Evolutionary conservation across 768 basidiomycete genomes (phyloP).

Genomic region (Mycena indigotica): DNA sequence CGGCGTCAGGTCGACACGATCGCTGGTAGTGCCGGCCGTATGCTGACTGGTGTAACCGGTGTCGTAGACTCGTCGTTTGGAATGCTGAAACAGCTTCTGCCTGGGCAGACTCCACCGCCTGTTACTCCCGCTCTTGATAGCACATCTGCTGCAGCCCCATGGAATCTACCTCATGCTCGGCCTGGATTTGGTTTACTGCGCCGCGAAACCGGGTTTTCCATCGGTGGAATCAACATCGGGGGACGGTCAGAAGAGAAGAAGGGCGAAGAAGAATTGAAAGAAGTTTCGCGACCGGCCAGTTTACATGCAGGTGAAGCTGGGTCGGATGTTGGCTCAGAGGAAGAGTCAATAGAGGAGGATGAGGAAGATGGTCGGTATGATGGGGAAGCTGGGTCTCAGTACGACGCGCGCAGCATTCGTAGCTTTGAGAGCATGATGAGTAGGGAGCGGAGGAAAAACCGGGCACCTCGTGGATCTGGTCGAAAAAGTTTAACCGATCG

Average conservation of each 20-base stretch:
- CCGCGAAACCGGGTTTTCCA: conserved; percentile 80
- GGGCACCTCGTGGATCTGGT: conserved; percentile 17
- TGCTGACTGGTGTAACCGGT: conserved; percentile 79
- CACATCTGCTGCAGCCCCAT: conserved; percentile 36
- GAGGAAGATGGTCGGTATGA: conserved; percentile 42
- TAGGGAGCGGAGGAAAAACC: conserved; percentile 23
- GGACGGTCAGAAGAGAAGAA: conserved; percentile 35
- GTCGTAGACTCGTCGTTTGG: conserved; percentile 92
- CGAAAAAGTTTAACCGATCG: conserved; percentile 82
- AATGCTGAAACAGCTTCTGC: conserved; percentile 79
- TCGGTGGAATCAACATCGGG: conserved; percentile 45
- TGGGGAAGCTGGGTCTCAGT: conserved; percentile 32
- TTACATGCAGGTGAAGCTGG: conserved; percentile 38
- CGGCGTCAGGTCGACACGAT: conserved; percentile 81
- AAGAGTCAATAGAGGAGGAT: conserved; percentile 31
- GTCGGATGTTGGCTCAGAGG: conserved; percentile 54
- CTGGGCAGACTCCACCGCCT: conserved; percentile 36
- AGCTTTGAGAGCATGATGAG: conserved; percentile 90
- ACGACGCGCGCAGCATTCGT: conserved; percentile 74
- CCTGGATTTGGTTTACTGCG: conserved; percentile 70
- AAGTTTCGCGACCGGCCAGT: conserved; percentile 46
- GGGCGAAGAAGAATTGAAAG: conserved; percentile 48
- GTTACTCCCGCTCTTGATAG: conserved; percentile 20
- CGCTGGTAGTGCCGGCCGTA: conserved; percentile 78
- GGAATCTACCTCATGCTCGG: conserved; percentile 37